A percentile compares a stretch with the other conserved stretches of the same genome.
These are phyloP conservation scores for Calonectria montana DNA, from an alignment of 2,329 filamentous ascomycete species.

Conservation along the genomic window DNA sequence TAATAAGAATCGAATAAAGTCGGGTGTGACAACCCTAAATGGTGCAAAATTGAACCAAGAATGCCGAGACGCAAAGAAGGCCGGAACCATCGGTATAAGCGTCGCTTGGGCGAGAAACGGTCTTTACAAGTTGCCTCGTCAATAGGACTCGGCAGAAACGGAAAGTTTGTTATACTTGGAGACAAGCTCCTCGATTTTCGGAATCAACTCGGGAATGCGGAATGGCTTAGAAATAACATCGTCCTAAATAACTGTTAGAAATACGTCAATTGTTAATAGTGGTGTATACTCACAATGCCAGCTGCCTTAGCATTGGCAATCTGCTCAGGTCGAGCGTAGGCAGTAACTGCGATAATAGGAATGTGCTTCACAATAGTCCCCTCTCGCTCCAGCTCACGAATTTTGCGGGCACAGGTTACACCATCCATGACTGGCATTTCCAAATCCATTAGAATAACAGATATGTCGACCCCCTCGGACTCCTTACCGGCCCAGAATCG, in stretches of 20 bases:
- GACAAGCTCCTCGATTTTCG: conserved; percentile 72
- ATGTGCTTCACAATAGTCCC: conserved; percentile 73
- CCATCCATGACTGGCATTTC: conserved; percentile 90
- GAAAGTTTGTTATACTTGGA: conserved; percentile 52
- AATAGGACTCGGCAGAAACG: conserved; percentile 29
- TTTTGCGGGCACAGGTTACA: conserved; percentile 76
- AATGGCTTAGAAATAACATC: conserved; percentile 86
- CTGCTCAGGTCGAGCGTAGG: conserved; percentile 81
- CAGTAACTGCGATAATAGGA: conserved; percentile 86
- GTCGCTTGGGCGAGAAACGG: not conserved
- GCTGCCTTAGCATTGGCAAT: conserved; percentile 76
- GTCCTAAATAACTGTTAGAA: conserved; percentile 59
- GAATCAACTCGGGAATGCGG: conserved; percentile 76
- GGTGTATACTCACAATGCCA: conserved; percentile 71
- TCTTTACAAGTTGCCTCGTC: not conserved
- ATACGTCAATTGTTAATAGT: not conserved
- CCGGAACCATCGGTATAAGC: not conserved
- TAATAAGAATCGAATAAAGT: conserved; percentile 16
- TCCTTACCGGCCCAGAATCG: conserved; percentile 66
- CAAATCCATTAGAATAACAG: conserved; percentile 82
- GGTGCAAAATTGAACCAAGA: conserved; percentile 5
- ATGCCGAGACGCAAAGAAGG: conserved; percentile 12
- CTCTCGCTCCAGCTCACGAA: conserved; percentile 74
- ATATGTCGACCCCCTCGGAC: conserved; percentile 63
- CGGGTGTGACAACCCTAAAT: not conserved